These are phyloP conservation scores for Salix koriyanagi DNA, from an alignment of 345 rosid genomes.

Conservation along the genomic window DNA sequence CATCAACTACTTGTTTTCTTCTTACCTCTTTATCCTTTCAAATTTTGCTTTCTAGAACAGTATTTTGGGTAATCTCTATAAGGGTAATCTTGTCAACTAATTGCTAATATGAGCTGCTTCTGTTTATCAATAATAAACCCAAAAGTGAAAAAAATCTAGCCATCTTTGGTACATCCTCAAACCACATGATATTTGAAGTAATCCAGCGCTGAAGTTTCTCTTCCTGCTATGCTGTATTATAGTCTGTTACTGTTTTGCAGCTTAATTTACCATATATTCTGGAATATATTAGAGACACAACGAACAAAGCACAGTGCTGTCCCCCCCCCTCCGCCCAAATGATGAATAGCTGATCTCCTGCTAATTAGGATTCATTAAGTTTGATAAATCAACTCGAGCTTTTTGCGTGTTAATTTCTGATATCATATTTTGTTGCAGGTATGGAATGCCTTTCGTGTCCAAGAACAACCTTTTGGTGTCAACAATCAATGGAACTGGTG, in stretches of 20 bases:
- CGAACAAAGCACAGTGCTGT: not conserved
- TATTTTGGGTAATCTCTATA: not conserved
- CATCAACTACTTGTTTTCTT: not conserved
- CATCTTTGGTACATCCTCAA: not conserved
- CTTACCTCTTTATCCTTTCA: not conserved
- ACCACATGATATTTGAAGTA: not conserved
- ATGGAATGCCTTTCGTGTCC: constrained; percentile 90
- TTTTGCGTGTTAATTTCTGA: not conserved
- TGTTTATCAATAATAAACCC: not conserved
- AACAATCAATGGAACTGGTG: constrained; percentile 81
- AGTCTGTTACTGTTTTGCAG: not conserved
- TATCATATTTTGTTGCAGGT: constrained; percentile 37
- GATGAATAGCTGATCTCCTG: not conserved
- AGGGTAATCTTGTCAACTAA: not conserved
- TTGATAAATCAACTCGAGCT: not conserved
- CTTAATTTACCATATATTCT: not conserved
- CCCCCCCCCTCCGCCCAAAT: no score
- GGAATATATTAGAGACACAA: not conserved
- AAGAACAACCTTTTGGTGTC: constrained; percentile 68
- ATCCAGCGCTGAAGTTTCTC: not conserved
- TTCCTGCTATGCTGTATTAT: not conserved
- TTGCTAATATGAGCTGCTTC: not conserved
- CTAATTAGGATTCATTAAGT: not conserved
- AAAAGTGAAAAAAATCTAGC: not conserved
- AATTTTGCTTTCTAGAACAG: not conserved